Evolutionary conservation across 352 stramenopile species (phyloP), one percentile per base, ranked within the genome.

Genomic region (Phytophthora hibernalis): DNA sequence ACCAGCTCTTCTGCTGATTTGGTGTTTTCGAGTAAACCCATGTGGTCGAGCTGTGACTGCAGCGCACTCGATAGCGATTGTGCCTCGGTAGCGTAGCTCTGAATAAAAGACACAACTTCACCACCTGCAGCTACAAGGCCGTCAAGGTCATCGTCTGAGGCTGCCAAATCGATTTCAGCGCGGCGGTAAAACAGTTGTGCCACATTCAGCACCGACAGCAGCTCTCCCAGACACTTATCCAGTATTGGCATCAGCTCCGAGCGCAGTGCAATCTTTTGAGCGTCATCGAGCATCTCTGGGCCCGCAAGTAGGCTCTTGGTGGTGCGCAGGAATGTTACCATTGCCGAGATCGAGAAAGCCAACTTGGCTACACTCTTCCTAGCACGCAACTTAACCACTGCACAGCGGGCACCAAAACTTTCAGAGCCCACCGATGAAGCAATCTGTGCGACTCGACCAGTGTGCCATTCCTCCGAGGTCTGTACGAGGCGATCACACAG

Each of bases 71-170:
- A 80, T 12, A 92, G 61, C 0, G 59, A 78, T 21, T 85, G 71
- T 9, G 72, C 79, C 57, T 92, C 83, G 9, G 54, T 54, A 10
- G 77, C 76, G 52, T 84, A 91, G 2, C 62, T 80, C 21, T 91
- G 69, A 21, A 88, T 79, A 13, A 79, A 76, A 48, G 80, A 64
- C 4, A 95, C 61, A 11, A 80, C 77, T 44, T 91, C 85, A 21
- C 86, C 84, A 18, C 83, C 83, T 1, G 84, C 74, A 24, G 84
- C 85, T 13, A 89, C 72, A 0, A 85, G 69, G 11, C 81, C 82
- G 24, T 92, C 84, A 15, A 91, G 52, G 51, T 93, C 85, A 8
- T 93, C 84, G 30, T 91, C 80, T 11, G 82, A 82, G 43, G 80
- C 63, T 3, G 77, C 79, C 10, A 93, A 55, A 55, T 93, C 85